phyloP scores from a whole-genome alignment of 1,284 basidiomycete genomes.

The Ganoderma meredithae region DNA sequence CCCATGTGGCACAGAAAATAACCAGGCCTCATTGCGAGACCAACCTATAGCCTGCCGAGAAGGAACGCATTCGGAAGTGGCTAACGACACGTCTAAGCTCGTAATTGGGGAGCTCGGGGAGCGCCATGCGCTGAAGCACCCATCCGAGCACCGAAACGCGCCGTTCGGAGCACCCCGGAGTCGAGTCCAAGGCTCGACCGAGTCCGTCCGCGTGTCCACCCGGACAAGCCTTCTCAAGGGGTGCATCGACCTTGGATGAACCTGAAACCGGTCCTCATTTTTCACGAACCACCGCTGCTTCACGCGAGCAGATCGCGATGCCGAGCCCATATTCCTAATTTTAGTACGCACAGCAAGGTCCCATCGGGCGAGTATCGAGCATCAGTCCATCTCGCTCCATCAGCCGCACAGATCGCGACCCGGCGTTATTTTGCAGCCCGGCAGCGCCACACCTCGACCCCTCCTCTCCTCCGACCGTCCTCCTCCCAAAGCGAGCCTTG shows the following conservation, averaged over 20 bases:
- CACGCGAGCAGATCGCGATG: background rate
- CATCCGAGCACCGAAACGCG: background rate
- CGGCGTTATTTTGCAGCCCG: constrained; percentile 5
- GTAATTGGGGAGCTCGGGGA: background rate
- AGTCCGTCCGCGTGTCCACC: background rate
- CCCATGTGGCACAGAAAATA: background rate
- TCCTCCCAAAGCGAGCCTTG: constrained; percentile 85
- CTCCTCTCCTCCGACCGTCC: constrained; percentile 78
- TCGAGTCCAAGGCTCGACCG: constrained; percentile 1
- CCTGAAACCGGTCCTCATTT: background rate
- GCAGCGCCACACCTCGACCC: constrained; percentile 63
- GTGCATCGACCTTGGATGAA: background rate
- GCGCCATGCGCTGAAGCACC: background rate
- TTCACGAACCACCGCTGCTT: background rate
- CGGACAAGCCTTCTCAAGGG: background rate
- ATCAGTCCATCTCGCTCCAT: background rate
- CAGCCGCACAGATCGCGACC: constrained; percentile 1
- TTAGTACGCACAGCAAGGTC: background rate
- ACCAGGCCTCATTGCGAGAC: background rate
- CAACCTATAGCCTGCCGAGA: background rate
- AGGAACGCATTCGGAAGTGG: background rate
- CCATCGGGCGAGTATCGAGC: background rate
- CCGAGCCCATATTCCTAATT: background rate
- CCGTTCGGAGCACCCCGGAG: background rate
- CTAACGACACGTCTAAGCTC: background rate